phyloP scores from a whole-genome alignment of 371 early-diverging fungal species.

The Rhizopus delemar region DNA sequence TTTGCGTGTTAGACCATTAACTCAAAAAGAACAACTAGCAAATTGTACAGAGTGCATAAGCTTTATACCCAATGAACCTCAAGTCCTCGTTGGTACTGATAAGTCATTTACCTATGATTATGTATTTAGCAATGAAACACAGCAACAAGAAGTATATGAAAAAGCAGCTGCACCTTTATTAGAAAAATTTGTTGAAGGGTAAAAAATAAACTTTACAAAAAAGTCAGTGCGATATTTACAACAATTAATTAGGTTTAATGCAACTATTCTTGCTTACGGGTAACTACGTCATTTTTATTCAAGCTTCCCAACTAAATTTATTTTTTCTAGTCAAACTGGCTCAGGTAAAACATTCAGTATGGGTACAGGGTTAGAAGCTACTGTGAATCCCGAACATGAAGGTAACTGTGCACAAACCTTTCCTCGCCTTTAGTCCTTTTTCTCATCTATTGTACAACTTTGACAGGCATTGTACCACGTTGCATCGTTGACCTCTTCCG shows the following conservation, averaged over 20 bases:
- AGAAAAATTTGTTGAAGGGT: constrained; percentile 86
- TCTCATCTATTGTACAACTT: constrained; percentile 20
- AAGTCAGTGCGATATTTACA: background rate
- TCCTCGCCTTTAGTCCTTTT: constrained; percentile 11
- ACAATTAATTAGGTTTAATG: constrained; percentile 64
- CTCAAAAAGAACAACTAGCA: constrained; percentile 67
- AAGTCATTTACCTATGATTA: constrained; percentile 84
- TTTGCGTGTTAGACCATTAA: constrained; percentile 78
- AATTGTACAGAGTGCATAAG: constrained; percentile 71
- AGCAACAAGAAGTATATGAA: constrained; percentile 73
- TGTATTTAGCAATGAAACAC: constrained; percentile 69
- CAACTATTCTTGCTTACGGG: constrained; percentile 93
- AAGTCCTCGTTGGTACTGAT: constrained; percentile 62
- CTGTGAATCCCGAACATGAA: constrained; percentile 38
- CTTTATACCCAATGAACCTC: constrained; percentile 63
- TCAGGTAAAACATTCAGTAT: constrained; percentile 62
- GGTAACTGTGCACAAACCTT: constrained; percentile 19
- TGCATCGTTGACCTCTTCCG: constrained; percentile 72
- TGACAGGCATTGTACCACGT: constrained; percentile 84
- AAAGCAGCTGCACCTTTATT: constrained; percentile 69
- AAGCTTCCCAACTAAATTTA: constrained; percentile 3
- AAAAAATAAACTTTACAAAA: constrained; percentile 19
- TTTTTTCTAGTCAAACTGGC: constrained; percentile 43
- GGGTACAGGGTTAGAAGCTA: constrained; percentile 51
- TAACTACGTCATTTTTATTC: constrained; percentile 40